Evolutionary conservation across 1,284 basidiomycete species (phyloP).

Genomic region (Irpex sp.): DNA sequence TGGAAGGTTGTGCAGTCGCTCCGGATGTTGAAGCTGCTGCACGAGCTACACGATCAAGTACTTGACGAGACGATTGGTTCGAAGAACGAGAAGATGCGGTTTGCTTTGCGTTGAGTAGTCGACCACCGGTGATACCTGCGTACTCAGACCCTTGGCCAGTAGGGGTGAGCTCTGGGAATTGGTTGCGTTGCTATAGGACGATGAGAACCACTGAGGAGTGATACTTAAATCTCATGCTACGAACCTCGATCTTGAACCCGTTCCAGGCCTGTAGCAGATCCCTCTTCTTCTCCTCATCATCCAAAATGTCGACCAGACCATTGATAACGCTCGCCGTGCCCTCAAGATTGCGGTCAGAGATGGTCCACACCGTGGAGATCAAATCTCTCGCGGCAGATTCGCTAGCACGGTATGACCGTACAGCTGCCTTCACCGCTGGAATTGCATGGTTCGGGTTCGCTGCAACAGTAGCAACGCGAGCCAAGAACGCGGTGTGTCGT

Average conservation of each 20-base stretch:
- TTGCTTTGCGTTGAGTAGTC: constrained; percentile 80
- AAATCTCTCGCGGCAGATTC: constrained; percentile 83
- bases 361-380: constrained; percentile 81
- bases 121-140: constrained; percentile 73
- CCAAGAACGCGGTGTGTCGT: constrained; percentile 65
- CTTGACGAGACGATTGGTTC: constrained; percentile 53
- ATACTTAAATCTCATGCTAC: background rate
- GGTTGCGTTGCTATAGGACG: constrained; percentile 60
- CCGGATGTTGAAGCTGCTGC: constrained; percentile 62
- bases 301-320: constrained; percentile 75
- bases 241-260: constrained; percentile 77
- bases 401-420: constrained; percentile 72
- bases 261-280: constrained; percentile 78
- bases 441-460: constrained; percentile 69
- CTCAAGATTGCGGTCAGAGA: constrained; percentile 77
- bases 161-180: constrained; percentile 77
- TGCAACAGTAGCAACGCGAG: constrained; percentile 63
- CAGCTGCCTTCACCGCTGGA: constrained; percentile 74
- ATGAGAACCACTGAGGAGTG: background rate
- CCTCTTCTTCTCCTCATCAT: constrained; percentile 80
- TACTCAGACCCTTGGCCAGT: constrained; percentile 58
- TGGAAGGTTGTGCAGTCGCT: constrained; percentile 20
- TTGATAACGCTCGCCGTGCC: constrained; percentile 75
- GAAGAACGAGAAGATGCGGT: constrained; percentile 56
- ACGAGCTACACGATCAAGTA: constrained; percentile 85